Percentiles rank a stretch among this genome's conserved stretches.
These are phyloP conservation scores for Ophiosphaerella narmari DNA, from an alignment of 2,329 filamentous ascomycete species.

Conservation along the genomic window DNA sequence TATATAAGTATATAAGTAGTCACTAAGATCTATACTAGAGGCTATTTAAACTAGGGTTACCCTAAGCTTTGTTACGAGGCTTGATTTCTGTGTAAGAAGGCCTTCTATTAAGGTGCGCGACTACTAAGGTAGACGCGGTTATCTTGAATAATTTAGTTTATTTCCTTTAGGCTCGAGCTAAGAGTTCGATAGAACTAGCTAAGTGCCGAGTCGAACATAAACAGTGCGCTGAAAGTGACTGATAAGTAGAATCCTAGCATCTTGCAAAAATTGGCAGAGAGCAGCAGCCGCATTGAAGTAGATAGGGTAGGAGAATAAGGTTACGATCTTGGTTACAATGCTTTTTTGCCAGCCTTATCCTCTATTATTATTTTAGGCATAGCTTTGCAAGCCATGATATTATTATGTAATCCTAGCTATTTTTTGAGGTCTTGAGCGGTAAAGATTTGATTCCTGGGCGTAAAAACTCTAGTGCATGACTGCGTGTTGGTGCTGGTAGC, in stretches of 20 bases:
- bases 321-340: constrained; percentile 39
- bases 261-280: constrained; percentile 53
- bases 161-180: no score
- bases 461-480: constrained; percentile 6
- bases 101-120: no score
- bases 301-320: constrained; percentile 50
- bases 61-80: no score
- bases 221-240: no score
- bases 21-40: no score
- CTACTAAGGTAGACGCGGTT: no score
- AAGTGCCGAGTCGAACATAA: no score
- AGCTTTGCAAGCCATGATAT: constrained; percentile 10
- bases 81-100: no score
- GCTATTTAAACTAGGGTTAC: no score
- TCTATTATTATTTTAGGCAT: constrained; percentile 32
- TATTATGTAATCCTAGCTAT: constrained; percentile 7
- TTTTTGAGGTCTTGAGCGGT: constrained; percentile 20
- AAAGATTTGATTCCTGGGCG: constrained; percentile 8
- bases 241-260: constrained; percentile 48
- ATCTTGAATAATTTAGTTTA: no score
- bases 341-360: constrained; percentile 31
- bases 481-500: background rate
- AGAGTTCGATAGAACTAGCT: no score
- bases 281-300: constrained; percentile 25
- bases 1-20: no score